Evolutionary conservation across 2,329 filamentous ascomycete genomes (phyloP), one percentile per base, ranked within the genome.

Genomic region (Oidium heveae): DNA sequence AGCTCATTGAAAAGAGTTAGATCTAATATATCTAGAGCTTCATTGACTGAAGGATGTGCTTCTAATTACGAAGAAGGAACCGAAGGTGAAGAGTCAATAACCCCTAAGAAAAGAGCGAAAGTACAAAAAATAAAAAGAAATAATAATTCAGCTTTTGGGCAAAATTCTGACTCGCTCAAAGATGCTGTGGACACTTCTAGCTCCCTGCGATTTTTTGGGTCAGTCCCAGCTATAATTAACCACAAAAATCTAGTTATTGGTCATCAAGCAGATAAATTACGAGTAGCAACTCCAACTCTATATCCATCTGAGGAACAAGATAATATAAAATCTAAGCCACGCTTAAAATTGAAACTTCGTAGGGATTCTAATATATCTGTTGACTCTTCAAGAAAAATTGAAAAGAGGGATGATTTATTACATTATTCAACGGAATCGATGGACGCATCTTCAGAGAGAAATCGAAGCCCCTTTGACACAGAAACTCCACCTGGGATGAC

Each of bases 101-200:
- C 56, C 52, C 56, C 57, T 6, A 83, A 79, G 62, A 95, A 94
- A 68, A 76, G 88, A 62, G 87, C 81, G 36, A 91, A 86, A 63
- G 77, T 82, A 24, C 86, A 79, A 20, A 77, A 82, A 63, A 76
- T 81, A 13, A 78, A 84, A 58, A 82, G 80, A 69, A 79, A 79
- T n/a, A 79, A 80, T 53, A 82, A 77, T 60, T 76, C 74, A 58
- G 78, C 77, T 22, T 84, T 95, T 61, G 84, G 82, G 53, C 74
- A 77, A 41, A 80, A 79, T 33, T 76, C 80, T 10, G 86, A 91
- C 52, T 93, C 86, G 3, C 71, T 96, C 28, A 77, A 88, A 52
- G 86, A 94, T n/a, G 82, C 85, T 57, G 89, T 89, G 50, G 94
- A 86, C 65, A 94, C 85, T 16, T 83, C 88, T 47, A 86, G 86